Evolutionary conservation across 1,284 basidiomycete species (phyloP).

Genomic region (Trichosporon inkin): DNA sequence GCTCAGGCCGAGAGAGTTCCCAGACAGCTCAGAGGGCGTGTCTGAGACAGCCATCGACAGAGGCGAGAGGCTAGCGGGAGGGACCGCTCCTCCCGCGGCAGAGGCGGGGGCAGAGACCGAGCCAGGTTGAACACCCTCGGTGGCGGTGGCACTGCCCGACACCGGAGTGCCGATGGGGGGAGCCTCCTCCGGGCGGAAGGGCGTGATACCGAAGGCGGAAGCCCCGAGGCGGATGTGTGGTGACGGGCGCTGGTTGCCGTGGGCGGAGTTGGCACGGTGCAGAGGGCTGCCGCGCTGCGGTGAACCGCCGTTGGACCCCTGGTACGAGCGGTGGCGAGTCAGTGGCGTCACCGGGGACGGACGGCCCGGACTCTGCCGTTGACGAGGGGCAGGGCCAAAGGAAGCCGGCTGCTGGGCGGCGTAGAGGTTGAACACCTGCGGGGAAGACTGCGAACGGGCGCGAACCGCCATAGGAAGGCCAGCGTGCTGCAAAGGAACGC

Average conservation of each 20-base stretch:
- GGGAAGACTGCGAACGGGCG: slow-evolving; percentile 24
- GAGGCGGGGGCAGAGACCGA: slow-evolving; percentile 10
- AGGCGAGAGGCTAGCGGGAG: slow-evolving; percentile 16
- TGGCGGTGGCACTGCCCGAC: background rate
- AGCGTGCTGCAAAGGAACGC: slow-evolving; percentile 6
- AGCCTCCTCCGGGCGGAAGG: slow-evolving; percentile 12
- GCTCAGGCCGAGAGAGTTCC: background rate
- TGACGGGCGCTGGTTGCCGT: slow-evolving; percentile 17
- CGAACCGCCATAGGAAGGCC: slow-evolving; percentile 9
- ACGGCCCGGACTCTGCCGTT: slow-evolving; percentile 20
- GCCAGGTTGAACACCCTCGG: slow-evolving; percentile 2
- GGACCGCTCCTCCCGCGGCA: background rate
- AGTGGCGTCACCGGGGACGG: slow-evolving; percentile 19
- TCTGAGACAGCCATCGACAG: slow-evolving; percentile 14
- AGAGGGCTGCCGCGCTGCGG: slow-evolving; percentile 17
- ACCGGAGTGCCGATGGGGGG: background rate
- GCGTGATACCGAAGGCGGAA: slow-evolving; percentile 20
- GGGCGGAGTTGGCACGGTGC: slow-evolving; percentile 18
- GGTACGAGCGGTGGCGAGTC: slow-evolving; percentile 18
- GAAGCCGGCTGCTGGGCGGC: slow-evolving; percentile 14
- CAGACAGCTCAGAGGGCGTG: slow-evolving; percentile 9
- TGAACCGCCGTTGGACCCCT: slow-evolving; percentile 12
- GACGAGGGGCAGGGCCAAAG: slow-evolving; percentile 23
- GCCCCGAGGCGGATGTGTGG: slow-evolving; percentile 20
- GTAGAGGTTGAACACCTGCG: slow-evolving; percentile 16